phyloP scores from a whole-genome alignment of 225 moss, liverwort and hornwort species.

The Sphagnum tenellum region DNA sequence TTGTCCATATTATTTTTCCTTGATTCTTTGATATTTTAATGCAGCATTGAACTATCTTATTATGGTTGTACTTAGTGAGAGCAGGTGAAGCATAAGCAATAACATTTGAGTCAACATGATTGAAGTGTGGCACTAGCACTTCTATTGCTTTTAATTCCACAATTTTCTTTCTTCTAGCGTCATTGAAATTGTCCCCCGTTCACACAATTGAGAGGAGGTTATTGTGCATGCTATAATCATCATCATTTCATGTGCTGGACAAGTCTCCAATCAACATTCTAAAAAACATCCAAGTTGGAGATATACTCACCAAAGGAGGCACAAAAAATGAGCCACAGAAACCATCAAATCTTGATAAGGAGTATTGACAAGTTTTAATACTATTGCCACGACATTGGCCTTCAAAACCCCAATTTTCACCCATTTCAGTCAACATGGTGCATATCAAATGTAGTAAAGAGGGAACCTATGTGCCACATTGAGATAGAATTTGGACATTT shows the following conservation, averaged over 20 bases:
- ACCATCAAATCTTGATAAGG: constrained; percentile 65
- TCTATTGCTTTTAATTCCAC: constrained; percentile 20
- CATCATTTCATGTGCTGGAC: no score
- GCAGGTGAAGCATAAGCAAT: constrained; percentile 39
- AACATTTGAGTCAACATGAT: constrained; percentile 29
- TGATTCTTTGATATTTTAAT: no score
- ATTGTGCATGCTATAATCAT: no score
- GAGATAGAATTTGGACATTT: no score
- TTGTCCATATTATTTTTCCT: no score
- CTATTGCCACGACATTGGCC: constrained; percentile 18
- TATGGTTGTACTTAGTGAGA: constrained; percentile 46
- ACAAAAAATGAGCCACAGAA: constrained; percentile 62
- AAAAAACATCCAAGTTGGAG: no score
- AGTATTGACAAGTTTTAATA: constrained; percentile 15
- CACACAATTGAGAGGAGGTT: no score
- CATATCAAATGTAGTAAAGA: no score
- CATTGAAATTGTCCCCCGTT: constrained; percentile 24
- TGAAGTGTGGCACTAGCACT: constrained; percentile 30
- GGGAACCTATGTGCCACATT: no score
- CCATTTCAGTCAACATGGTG: no score
- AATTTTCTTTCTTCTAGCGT: constrained; percentile 31
- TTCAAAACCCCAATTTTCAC: not conserved
- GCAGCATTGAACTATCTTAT: no score
- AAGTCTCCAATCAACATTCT: no score
- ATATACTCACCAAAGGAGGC: constrained; percentile 35